These are phyloP conservation scores for Pseudozyma tsukubaensis DNA, from an alignment of 1,284 basidiomycete species.

Conservation along the genomic window DNA sequence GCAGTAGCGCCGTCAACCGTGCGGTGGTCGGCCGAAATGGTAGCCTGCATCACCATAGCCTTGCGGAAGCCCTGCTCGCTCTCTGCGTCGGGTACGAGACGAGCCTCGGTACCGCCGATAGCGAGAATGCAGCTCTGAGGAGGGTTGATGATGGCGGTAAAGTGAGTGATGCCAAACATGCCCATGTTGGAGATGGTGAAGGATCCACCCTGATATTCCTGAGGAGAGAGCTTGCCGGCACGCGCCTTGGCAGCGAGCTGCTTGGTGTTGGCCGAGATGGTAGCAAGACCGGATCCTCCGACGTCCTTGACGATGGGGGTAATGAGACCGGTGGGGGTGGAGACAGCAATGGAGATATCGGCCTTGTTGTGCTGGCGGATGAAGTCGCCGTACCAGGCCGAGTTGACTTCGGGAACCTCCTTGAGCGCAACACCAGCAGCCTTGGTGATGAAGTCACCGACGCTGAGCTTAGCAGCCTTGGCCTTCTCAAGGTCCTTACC, in stretches of 20 bases:
- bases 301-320: slow-evolving; percentile 97
- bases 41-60: slow-evolving; percentile 92
- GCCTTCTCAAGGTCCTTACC: slow-evolving; percentile 74
- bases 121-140: slow-evolving; percentile 98
- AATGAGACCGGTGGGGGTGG: slow-evolving; percentile 94
- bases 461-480: slow-evolving; percentile 87
- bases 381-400: slow-evolving; percentile 94
- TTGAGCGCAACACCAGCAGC: slow-evolving; percentile 88
- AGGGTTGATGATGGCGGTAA: slow-evolving; percentile 99
- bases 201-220: slow-evolving; percentile 96
- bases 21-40: slow-evolving; percentile 93
- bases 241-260: slow-evolving; percentile 91
- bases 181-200: slow-evolving; percentile 99
- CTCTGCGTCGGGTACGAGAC: slow-evolving; percentile 86
- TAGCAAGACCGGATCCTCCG: slow-evolving; percentile 88
- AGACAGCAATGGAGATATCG: slow-evolving; percentile 96
- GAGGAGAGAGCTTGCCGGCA: slow-evolving; percentile 92
- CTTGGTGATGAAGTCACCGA: slow-evolving; percentile 99
- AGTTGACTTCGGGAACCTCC: slow-evolving; percentile 97
- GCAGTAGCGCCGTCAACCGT: slow-evolving; percentile 73
- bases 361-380: slow-evolving; percentile 97
- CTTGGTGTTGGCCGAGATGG: slow-evolving; percentile 93
- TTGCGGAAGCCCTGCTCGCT: slow-evolving; percentile 77
- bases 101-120: slow-evolving; percentile 86
- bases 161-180: slow-evolving; percentile 91